Percentiles rank a stretch among this genome's conserved stretches.
These are phyloP conservation scores for Fagus crenata DNA, from an alignment of 306 rosid species.

Conservation along the genomic window DNA sequence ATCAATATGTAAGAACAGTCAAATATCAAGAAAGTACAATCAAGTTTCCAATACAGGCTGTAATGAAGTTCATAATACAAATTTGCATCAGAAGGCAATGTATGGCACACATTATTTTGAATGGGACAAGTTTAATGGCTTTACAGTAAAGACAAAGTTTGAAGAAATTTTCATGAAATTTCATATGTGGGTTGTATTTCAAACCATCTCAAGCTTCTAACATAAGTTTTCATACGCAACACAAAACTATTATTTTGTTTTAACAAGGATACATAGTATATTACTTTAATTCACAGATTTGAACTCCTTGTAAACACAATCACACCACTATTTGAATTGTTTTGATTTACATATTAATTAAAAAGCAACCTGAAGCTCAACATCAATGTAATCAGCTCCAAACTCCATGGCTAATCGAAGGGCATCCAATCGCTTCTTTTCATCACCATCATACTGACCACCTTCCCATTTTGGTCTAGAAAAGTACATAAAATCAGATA, in stretches of 20 bases:
- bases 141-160: background rate
- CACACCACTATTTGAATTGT: constrained; percentile 15
- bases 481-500: constrained; percentile 24
- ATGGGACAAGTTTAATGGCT: background rate
- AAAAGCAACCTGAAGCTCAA: constrained; percentile 75
- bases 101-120: background rate
- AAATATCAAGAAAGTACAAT: constrained; percentile 10
- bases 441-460: constrained; percentile 83
- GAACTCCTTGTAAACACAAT: background rate
- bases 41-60: background rate
- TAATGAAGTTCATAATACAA: constrained; percentile 2
- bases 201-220: constrained; percentile 24
- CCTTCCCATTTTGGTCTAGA: constrained; percentile 87
- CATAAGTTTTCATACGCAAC: background rate
- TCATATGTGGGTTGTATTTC: background rate
- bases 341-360: constrained; percentile 1
- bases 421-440: constrained; percentile 58
- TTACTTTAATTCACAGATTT: background rate
- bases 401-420: constrained; percentile 71
- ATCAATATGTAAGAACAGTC: background rate
- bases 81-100: background rate
- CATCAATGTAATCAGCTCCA: constrained; percentile 83
- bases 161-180: background rate
- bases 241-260: background rate
- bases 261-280: background rate